phyloP scores from a whole-genome alignment of 805 yeast genomes.

The Blastobotrys peoriensis region DNA sequence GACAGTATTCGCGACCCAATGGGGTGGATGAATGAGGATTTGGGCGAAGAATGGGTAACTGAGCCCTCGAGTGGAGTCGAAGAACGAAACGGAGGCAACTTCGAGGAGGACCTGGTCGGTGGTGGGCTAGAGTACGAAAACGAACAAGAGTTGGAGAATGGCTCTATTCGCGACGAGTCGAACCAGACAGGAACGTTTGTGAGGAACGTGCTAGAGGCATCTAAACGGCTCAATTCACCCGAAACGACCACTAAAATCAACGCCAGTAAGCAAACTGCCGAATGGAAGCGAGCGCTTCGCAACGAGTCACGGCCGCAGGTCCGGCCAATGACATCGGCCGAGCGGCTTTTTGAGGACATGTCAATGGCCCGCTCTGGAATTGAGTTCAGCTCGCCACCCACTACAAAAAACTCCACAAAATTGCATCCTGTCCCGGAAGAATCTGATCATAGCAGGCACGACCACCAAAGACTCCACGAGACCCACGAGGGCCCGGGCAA shows the following conservation, averaged over 20 bases:
- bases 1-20: neutral
- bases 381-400: neutral
- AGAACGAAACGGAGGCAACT: neutral
- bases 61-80: neutral
- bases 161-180: no score
- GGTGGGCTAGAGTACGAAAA: neutral
- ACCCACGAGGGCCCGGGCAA: neutral
- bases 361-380: neutral
- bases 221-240: constrained; percentile 3
- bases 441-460: neutral
- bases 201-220: neutral
- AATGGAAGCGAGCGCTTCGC: constrained; percentile 6
- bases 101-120: neutral
- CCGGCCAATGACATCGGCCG: neutral
- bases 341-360: constrained; percentile 1
- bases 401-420: neutral
- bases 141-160: no score
- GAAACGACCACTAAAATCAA: neutral
- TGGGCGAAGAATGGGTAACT: neutral
- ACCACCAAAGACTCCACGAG: neutral
- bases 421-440: neutral
- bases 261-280: constrained; percentile 2
- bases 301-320: neutral
- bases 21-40: neutral
- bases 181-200: neutral